Conservation (phyloP, 768 basidiomycete genomes). For the Kwoniella newhampshirensis region DNA sequence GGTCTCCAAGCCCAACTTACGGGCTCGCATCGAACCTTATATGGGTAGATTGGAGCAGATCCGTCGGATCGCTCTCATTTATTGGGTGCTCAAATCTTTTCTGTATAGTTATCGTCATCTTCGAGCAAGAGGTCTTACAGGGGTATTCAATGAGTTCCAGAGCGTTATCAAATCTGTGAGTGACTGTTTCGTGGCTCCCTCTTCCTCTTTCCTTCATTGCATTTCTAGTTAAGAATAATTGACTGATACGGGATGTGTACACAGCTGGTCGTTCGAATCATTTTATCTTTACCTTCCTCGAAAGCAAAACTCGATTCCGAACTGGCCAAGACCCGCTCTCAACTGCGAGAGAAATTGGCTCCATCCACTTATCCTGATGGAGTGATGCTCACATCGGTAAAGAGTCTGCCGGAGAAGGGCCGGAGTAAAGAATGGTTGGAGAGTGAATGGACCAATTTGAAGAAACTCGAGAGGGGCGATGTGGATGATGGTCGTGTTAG, state of each 20-base stretch:
- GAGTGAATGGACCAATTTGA: constrained; percentile 43
- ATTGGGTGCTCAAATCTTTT: constrained; percentile 27
- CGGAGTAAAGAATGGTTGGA: constrained; percentile 44
- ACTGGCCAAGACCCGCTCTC: constrained; percentile 30
- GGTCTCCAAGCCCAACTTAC: constrained; percentile 1
- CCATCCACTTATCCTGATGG: constrained; percentile 40
- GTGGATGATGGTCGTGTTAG: constrained; percentile 45
- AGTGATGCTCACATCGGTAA: constrained; percentile 23
- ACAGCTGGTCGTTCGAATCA: constrained; percentile 31
- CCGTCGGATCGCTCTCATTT: constrained; percentile 30
- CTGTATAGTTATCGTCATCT: constrained; percentile 41
- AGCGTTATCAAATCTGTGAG: constrained; percentile 29
- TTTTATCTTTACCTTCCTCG: constrained; percentile 47
- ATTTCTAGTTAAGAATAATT: neutral
- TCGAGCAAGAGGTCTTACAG: constrained; percentile 39
- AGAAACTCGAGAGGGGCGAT: constrained; percentile 46
- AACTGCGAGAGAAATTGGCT: constrained; percentile 41
- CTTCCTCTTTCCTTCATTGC: neutral
- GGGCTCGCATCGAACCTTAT: constrained; percentile 4
- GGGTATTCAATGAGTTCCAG: constrained; percentile 18
- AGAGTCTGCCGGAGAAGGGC: constrained; percentile 40
- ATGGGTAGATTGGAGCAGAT: constrained; percentile 15
- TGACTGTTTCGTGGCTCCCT: neutral
- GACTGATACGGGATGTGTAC: neutral
- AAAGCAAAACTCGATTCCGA: constrained; percentile 37